These are phyloP conservation scores for Coemansia sp. DNA, from an alignment of 192 early-diverging fungal species.

Conservation along the genomic window DNA sequence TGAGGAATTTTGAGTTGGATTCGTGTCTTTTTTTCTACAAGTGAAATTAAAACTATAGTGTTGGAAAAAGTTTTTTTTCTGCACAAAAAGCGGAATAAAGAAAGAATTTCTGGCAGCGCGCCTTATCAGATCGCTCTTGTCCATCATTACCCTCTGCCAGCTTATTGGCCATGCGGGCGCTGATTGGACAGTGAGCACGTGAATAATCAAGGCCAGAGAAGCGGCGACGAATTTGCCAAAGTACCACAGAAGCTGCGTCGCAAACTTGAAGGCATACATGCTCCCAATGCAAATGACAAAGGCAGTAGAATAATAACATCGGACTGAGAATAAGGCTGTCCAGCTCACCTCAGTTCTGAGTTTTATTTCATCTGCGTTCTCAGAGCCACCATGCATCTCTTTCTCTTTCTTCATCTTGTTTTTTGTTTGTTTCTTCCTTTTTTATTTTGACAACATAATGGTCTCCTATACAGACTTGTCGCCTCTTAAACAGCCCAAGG, in stretches of 20 bases:
- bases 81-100: slow-evolving; percentile 2
- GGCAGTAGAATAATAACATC: too few species aligned
- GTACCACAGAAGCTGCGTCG: too few species aligned
- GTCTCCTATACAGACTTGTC: slow-evolving; percentile 53
- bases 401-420: slow-evolving; percentile 3
- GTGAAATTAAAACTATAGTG: not conserved
- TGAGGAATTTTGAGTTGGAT: slow-evolving; percentile 3
- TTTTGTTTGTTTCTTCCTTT: slow-evolving; percentile 4
- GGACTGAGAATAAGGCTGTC: too few species aligned
- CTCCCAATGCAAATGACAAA: too few species aligned
- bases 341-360: too few species aligned
- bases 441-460: slow-evolving; percentile 13
- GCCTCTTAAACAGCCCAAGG: slow-evolving; percentile 44
- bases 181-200: not conserved
- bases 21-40: not conserved
- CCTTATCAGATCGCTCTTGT: not conserved
- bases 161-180: not conserved
- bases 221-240: not conserved
- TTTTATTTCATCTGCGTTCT: not conserved
- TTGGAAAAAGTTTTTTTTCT: slow-evolving; percentile 5
- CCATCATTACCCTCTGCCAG: too few species aligned
- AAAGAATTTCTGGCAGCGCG: not conserved
- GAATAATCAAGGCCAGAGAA: not conserved
- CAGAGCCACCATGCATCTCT: slow-evolving; percentile 3
- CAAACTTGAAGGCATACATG: too few species aligned